Conservation (phyloP, 164 flowering plant genomes). For the Chimonanthus salicifolius region DNA sequence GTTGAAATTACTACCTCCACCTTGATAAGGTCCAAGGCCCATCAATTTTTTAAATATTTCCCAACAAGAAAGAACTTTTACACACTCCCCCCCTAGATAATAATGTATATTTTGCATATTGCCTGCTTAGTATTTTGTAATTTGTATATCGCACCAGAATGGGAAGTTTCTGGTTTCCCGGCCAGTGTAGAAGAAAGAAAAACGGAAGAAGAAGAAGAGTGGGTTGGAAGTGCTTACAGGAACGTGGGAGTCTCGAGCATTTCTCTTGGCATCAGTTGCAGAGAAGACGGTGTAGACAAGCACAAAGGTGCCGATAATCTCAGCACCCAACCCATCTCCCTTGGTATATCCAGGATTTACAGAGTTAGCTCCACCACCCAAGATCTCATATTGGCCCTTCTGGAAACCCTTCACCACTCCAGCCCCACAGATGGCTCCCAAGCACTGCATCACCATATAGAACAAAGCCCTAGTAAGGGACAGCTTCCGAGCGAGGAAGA, state of each 20-base stretch:
- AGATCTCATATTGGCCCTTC: constrained; percentile 9
- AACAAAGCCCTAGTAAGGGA: constrained; percentile 66
- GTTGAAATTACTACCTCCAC: too few species aligned
- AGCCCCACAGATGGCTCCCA: constrained; percentile 81
- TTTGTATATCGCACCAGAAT: too few species aligned
- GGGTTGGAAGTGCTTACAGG: constrained; percentile 42
- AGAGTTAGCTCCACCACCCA: constrained; percentile 62
- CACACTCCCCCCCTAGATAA: too few species aligned
- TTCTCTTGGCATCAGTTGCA: constrained; percentile 87
- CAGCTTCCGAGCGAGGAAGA: constrained; percentile 68
- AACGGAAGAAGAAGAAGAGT: too few species aligned
- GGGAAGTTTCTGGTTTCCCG: too few species aligned
- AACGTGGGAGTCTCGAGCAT: constrained; percentile 85
- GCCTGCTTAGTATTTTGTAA: too few species aligned
- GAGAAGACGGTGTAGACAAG: constrained; percentile 91
- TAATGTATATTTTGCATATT: too few species aligned
- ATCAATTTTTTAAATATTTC: too few species aligned
- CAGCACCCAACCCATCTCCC: constrained; percentile 81
- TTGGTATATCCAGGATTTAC: constrained; percentile 66
- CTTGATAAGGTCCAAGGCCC: too few species aligned
- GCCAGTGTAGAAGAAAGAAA: too few species aligned
- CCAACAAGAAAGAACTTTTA: too few species aligned
- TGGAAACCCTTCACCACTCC: constrained; percentile 78
- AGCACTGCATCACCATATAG: constrained; percentile 82
- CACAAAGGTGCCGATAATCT: constrained; percentile 76